Percentiles rank a stretch among this genome's conserved stretches.
phyloP scores from a whole-genome alignment of 1,284 basidiomycete species.

The Ceratorhiza oryzae-sativae region DNA sequence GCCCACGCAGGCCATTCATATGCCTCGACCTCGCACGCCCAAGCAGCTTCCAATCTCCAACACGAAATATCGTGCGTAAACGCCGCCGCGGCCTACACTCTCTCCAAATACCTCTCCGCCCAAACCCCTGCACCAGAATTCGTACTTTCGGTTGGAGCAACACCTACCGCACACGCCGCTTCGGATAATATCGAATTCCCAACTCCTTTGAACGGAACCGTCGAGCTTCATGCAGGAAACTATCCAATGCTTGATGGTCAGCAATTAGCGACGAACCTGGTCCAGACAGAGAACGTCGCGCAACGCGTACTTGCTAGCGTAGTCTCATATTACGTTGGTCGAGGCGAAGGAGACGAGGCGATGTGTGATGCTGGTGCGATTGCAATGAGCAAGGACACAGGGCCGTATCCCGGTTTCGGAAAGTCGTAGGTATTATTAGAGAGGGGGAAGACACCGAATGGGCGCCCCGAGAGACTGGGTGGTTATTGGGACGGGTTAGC shows the following conservation, averaged over 20 bases:
- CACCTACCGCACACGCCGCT: conserved; percentile 82
- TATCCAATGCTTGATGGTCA: conserved; percentile 87
- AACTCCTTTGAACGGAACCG: conserved; percentile 57
- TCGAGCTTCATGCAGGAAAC: conserved; percentile 84
- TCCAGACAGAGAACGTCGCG: conserved; percentile 64
- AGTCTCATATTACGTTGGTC: conserved; percentile 76
- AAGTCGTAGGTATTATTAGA: conserved; percentile 57
- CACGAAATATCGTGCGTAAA: conserved; percentile 78
- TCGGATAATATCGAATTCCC: conserved; percentile 55
- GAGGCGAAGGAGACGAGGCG: conserved; percentile 71
- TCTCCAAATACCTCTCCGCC: conserved; percentile 53
- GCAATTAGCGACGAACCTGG: conserved; percentile 76
- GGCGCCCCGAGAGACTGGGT: conserved; percentile 60
- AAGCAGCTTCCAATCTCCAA: conserved; percentile 71
- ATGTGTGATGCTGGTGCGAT: conserved; percentile 84
- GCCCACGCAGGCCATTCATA: conserved; percentile 82
- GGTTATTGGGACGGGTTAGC: conserved; percentile 70
- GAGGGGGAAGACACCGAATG: conserved; percentile 14
- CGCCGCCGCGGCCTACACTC: conserved; percentile 66
- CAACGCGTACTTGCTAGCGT: conserved; percentile 76
- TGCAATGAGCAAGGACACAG: conserved; percentile 85
- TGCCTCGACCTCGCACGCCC: conserved; percentile 66
- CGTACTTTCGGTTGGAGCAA: conserved; percentile 83
- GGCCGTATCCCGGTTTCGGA: conserved; percentile 73
- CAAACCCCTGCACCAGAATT: conserved; percentile 58